Evolutionary conservation across 2,329 filamentous ascomycete genomes (phyloP).

Genomic region (Penicillium frequentans): DNA sequence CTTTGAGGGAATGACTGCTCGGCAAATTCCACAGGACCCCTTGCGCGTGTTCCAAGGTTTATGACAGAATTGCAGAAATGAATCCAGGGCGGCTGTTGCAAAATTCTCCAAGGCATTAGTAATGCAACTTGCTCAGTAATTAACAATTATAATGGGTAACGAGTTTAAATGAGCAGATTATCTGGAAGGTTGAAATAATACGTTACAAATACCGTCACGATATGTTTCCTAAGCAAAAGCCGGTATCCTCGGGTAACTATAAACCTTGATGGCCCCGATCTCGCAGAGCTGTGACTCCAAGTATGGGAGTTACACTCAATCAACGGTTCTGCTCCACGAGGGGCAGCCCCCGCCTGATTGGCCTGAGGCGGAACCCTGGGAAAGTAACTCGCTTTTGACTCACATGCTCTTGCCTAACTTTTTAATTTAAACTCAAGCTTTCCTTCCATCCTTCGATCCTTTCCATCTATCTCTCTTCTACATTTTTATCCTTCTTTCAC

Average conservation of each 20-base stretch:
- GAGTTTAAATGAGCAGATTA: no score
- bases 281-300: neutral
- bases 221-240: neutral
- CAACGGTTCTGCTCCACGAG: neutral
- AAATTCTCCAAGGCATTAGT: neutral
- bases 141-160: no score
- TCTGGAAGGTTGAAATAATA: neutral
- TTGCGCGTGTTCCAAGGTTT: no score
- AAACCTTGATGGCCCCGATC: neutral
- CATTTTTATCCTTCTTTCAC: conserved; percentile 5
- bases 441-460: neutral
- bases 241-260: conserved; percentile 14
- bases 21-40: no score
- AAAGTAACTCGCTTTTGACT: conserved; percentile 1
- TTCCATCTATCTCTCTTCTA: conserved; percentile 5
- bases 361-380: neutral
- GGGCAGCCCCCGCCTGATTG: neutral
- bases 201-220: neutral
- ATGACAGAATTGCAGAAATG: no score
- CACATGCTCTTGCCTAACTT: neutral
- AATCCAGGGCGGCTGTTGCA: no score
- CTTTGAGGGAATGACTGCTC: no score
- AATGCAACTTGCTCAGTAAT: neutral
- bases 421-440: neutral
- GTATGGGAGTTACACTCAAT: neutral